Conservation (phyloP, 1,139 yeast genomes). For the Barnettozyma hawaiiensis region DNA sequence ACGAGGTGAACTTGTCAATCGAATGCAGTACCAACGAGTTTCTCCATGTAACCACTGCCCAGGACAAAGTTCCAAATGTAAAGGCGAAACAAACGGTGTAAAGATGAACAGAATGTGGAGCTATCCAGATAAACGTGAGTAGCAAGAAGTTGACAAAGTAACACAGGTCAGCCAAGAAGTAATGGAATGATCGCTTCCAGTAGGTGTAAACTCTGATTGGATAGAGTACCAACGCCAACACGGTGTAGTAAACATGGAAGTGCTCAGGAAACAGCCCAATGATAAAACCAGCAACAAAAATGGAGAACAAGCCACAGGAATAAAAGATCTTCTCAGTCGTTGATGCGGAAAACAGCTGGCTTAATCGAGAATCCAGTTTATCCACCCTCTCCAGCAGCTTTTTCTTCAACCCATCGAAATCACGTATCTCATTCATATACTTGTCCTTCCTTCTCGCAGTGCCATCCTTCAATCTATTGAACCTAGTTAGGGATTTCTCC, state of each 20-base stretch:
- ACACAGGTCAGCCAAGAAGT: slow-evolving; percentile 88
- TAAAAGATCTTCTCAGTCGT: slow-evolving; percentile 78
- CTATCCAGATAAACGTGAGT: slow-evolving; percentile 71
- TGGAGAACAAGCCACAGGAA: slow-evolving; percentile 61
- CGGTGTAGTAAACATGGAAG: slow-evolving; percentile 74
- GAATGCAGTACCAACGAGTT: slow-evolving; percentile 90
- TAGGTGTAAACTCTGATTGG: slow-evolving; percentile 84
- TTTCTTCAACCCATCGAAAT: slow-evolving; percentile 26
- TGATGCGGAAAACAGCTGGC: slow-evolving; percentile 47
- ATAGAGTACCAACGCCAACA: slow-evolving; percentile 56
- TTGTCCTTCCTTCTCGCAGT: slow-evolving; percentile 20
- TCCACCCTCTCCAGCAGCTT: slow-evolving; percentile 37
- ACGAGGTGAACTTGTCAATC: slow-evolving; percentile 87
- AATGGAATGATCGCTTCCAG: slow-evolving; percentile 73
- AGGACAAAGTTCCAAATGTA: slow-evolving; percentile 82
- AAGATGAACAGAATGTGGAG: slow-evolving; percentile 65
- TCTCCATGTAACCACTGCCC: slow-evolving; percentile 96
- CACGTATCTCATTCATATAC: slow-evolving; percentile 16
- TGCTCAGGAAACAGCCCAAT: slow-evolving; percentile 74
- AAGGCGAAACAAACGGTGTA: slow-evolving; percentile 83
- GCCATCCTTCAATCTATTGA: slow-evolving; percentile 20
- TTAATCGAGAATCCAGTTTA: slow-evolving; percentile 54
- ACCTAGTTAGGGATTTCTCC: slow-evolving; percentile 19
- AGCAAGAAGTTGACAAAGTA: slow-evolving; percentile 79
- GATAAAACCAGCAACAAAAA: slow-evolving; percentile 68